Evolutionary conservation across 495 filamentous ascomycete species (phyloP).

Genomic region (Penicillium paxilli): DNA sequence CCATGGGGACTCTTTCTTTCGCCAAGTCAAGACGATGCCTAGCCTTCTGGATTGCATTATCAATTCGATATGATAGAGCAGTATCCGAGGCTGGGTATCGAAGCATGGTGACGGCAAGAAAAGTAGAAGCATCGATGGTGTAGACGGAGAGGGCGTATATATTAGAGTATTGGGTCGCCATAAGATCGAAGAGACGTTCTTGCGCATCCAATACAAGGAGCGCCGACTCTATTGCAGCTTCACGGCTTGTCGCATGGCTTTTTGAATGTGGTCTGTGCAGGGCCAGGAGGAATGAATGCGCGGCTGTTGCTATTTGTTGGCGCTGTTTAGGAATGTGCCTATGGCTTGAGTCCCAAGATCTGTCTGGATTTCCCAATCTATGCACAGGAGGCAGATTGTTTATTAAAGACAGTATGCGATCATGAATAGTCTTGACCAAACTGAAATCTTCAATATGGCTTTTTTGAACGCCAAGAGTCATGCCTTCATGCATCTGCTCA

Average conservation of each 20-base stretch:
- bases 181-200: conserved; percentile 5
- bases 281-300: conserved; percentile 4
- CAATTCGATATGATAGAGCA: neutral
- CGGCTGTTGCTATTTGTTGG: conserved; percentile 9
- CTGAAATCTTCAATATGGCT: neutral
- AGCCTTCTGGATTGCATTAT: conserved; percentile 1
- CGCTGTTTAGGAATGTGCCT: conserved; percentile 5
- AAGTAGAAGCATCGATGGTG: conserved; percentile 5
- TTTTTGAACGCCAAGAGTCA: conserved; percentile 1
- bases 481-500: conserved; percentile 10
- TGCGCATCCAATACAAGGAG: conserved; percentile 5
- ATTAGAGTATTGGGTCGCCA: conserved; percentile 8
- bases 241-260: neutral
- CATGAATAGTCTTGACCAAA: neutral
- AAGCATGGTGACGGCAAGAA: conserved; percentile 8
- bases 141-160: conserved; percentile 10
- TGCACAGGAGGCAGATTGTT: conserved; percentile 3
- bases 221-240: conserved; percentile 4
- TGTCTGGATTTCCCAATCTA: conserved; percentile 2
- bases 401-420: neutral
- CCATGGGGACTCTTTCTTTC: conserved; percentile 2
- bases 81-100: conserved; percentile 5
- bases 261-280: conserved; percentile 6
- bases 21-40: conserved; percentile 3
- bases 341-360: conserved; percentile 3